Percentiles rank a stretch among this genome's conserved stretches.
Conservation (phyloP, 2,329 filamentous ascomycete genomes). For the Rutstroemia sp. region DNA sequence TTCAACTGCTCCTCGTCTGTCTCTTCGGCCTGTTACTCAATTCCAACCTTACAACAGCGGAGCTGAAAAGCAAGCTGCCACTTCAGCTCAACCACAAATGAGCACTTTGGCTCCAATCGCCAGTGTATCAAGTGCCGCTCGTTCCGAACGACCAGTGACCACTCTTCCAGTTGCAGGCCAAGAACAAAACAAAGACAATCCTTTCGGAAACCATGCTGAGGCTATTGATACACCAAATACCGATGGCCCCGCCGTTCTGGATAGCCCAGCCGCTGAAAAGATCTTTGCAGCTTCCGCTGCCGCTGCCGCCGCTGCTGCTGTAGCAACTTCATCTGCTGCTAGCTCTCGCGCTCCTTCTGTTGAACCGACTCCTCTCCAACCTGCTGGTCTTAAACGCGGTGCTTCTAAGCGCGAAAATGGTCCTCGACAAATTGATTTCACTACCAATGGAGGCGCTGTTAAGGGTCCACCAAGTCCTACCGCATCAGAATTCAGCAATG, state of each 20-base stretch:
- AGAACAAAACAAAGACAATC: constrained; percentile 54
- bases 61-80: not conserved
- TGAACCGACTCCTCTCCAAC: constrained; percentile 17
- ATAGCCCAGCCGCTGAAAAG: constrained; percentile 33
- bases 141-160: not conserved
- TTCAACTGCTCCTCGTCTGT: constrained; percentile 67
- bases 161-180: constrained; percentile 16
- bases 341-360: constrained; percentile 8
- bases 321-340: constrained; percentile 17
- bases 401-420: constrained; percentile 48
- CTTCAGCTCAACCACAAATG: not conserved
- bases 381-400: constrained; percentile 39
- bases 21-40: constrained; percentile 74
- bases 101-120: not conserved
- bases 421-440: constrained; percentile 45
- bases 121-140: not conserved
- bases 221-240: constrained; percentile 36
- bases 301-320: constrained; percentile 7
- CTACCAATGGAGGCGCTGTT: constrained; percentile 33
- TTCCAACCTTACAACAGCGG: constrained; percentile 62
- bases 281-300: constrained; percentile 26
- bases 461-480: constrained; percentile 49
- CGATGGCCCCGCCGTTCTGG: constrained; percentile 35
- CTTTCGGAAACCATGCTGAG: constrained; percentile 60
- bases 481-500: constrained; percentile 55